Conservation (phyloP, 176 grass and related monocot species). For the Hsuehochloa calcarea region DNA sequence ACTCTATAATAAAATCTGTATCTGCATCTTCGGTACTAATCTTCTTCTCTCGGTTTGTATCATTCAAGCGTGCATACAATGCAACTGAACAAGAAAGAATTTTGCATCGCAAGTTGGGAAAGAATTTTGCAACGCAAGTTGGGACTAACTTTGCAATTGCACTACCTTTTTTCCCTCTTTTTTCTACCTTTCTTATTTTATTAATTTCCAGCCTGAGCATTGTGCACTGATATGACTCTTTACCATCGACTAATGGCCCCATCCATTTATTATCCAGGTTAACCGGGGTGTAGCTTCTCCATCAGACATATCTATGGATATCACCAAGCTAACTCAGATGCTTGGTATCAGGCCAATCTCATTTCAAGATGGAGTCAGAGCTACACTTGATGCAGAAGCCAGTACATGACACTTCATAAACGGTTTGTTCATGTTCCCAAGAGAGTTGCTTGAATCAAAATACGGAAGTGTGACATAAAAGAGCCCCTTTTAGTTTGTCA, state of each 20-base stretch:
- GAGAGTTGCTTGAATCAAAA: slow-evolving; percentile 13
- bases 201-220: not conserved
- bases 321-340: slow-evolving; percentile 59
- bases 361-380: slow-evolving; percentile 75
- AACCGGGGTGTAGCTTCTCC: slow-evolving; percentile 79
- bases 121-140: not conserved
- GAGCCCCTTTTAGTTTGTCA: not conserved
- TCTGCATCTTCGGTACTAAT: slow-evolving; percentile 68
- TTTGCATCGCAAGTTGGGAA: too few relatives aligned
- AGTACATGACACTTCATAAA: slow-evolving; percentile 30
- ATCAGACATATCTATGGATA: slow-evolving; percentile 97
- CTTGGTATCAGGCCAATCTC: slow-evolving; percentile 61
- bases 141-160: not conserved
- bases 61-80: not conserved
- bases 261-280: slow-evolving; percentile 46
- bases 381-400: slow-evolving; percentile 53
- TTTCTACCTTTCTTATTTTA: not conserved
- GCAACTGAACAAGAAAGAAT: not conserved
- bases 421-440: not conserved
- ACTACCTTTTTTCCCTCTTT: not conserved
- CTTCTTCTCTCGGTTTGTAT: not conserved
- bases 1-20: slow-evolving; percentile 65
- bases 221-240: not conserved
- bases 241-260: slow-evolving; percentile 3
- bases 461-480: not conserved